Conservation (phyloP, 176 grass and related monocot genomes). For the Elaeis guineensis region DNA sequence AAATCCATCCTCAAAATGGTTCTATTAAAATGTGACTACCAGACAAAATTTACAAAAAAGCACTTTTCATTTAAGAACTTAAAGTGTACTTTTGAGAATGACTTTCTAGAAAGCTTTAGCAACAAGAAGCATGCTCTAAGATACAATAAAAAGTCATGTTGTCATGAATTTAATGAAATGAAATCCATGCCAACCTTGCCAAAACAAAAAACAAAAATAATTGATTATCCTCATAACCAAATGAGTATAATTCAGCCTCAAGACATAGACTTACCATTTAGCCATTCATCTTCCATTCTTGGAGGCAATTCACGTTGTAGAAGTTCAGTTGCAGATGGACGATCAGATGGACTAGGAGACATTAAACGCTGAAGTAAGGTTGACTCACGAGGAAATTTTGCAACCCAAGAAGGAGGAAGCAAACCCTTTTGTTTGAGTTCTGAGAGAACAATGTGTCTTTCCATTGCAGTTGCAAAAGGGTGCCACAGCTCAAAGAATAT, state of each 20-base stretch:
- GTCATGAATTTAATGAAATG: too few relatives aligned
- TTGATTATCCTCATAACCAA: neutral
- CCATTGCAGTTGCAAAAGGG: conserved; percentile 91
- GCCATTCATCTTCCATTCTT: conserved; percentile 91
- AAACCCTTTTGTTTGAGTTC: conserved; percentile 83
- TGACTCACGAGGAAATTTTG: conserved; percentile 53
- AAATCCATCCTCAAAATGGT: too few relatives aligned
- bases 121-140: too few relatives aligned
- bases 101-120: too few relatives aligned
- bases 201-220: too few relatives aligned
- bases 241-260: neutral
- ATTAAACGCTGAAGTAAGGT: conserved; percentile 52
- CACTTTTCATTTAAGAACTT: too few relatives aligned
- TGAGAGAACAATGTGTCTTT: conserved; percentile 85
- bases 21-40: too few relatives aligned
- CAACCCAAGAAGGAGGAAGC: conserved; percentile 54
- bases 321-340: conserved; percentile 84
- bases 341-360: conserved; percentile 65
- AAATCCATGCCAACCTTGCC: too few relatives aligned
- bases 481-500: conserved; percentile 99
- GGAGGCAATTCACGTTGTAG: conserved; percentile 88
- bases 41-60: too few relatives aligned
- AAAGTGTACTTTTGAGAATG: too few relatives aligned
- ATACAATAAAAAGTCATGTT: too few relatives aligned
- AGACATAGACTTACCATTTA: conserved; percentile 55